These are phyloP conservation scores for Aspergillus proliferans DNA, from an alignment of 2,329 filamentous ascomycete genomes.

Conservation along the genomic window DNA sequence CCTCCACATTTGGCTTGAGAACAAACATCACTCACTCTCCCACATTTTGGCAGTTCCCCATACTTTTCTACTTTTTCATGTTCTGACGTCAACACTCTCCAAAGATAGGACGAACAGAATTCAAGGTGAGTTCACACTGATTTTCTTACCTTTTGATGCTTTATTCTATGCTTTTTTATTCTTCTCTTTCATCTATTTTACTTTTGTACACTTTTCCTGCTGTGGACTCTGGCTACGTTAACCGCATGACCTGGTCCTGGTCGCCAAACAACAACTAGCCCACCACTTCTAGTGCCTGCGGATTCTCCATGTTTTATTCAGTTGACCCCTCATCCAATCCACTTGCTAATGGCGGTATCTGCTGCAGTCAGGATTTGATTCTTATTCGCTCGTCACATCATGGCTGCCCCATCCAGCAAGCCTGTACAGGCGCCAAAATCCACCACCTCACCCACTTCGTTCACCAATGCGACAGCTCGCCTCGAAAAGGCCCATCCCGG, in stretches of 20 bases:
- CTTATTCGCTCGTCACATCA: conserved; percentile 11
- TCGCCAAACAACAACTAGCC: too few species aligned
- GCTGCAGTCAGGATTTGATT: conserved; percentile 3
- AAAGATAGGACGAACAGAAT: background rate
- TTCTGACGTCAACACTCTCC: background rate
- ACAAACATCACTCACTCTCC: background rate
- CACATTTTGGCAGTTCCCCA: background rate
- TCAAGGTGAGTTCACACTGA: background rate
- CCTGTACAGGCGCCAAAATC: conserved; percentile 23
- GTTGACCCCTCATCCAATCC: too few species aligned
- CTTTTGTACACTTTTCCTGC: background rate
- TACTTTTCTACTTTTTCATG: background rate
- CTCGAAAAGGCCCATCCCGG: conserved; percentile 66
- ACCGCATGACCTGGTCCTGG: too few species aligned
- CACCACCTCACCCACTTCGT: conserved; percentile 40
- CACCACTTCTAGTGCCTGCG: too few species aligned
- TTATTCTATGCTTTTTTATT: background rate
- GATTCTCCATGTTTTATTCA: too few species aligned
- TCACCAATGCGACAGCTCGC: conserved; percentile 58
- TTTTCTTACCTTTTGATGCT: background rate
- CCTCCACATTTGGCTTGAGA: background rate
- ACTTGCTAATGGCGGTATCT: too few species aligned
- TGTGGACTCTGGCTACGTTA: background rate
- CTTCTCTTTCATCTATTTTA: background rate
- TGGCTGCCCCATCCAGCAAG: conserved; percentile 38